A percentile compares a stretch with the other conserved stretches of the same genome.
These are phyloP conservation scores for Silene vulgaris DNA, from an alignment of 179 eudicot species.

Conservation along the genomic window DNA sequence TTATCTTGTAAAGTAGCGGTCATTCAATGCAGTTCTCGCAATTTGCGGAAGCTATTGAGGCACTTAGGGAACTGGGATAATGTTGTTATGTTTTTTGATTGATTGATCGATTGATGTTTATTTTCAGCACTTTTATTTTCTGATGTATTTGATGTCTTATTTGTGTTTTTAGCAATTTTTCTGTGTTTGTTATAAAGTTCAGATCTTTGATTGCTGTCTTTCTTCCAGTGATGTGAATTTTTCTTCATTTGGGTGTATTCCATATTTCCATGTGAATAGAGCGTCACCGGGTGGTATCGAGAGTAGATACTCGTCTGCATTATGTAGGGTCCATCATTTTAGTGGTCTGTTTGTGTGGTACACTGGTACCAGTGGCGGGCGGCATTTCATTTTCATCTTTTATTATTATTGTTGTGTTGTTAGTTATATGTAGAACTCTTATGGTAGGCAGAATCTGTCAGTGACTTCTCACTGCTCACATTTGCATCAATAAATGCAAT, in stretches of 20 bases:
- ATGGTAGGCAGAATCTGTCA: background rate
- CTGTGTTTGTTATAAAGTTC: background rate
- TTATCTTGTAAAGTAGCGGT: too few relatives aligned
- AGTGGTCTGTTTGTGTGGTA: too few relatives aligned
- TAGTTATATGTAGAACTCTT: background rate
- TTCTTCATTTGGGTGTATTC: background rate
- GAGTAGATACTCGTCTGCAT: too few relatives aligned
- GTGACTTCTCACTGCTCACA: background rate
- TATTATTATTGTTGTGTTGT: background rate
- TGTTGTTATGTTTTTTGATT: background rate
- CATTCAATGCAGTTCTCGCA: too few relatives aligned
- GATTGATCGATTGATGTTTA: background rate
- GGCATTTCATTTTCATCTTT: background rate
- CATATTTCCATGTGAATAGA: background rate
- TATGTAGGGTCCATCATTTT: too few relatives aligned
- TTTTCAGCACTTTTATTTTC: background rate
- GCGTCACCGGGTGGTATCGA: too few relatives aligned
- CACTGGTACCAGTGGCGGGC: too few relatives aligned
- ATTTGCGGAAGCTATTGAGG: too few relatives aligned
- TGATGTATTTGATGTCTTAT: background rate
- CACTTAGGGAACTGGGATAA: too few relatives aligned
- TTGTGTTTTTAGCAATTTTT: background rate
- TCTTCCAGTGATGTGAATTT: background rate
- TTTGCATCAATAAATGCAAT: background rate
- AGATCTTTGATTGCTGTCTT: conserved; percentile 21